These are phyloP conservation scores for Verticillium isaacii DNA, from an alignment of 2,329 filamentous ascomycete genomes.

Conservation along the genomic window DNA sequence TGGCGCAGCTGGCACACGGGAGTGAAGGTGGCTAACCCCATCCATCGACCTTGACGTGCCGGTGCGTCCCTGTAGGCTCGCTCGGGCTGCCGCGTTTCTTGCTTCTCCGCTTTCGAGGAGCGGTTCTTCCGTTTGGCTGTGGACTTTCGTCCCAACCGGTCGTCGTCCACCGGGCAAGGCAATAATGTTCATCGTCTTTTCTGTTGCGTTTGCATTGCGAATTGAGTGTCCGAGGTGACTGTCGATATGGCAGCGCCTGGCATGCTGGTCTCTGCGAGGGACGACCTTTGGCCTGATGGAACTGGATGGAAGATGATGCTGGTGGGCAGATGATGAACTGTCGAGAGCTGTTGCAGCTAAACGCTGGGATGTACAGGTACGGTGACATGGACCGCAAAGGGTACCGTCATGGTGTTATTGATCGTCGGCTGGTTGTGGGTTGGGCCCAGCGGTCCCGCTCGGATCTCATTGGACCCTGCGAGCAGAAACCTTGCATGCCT, in stretches of 20 bases:
- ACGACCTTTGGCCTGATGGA: background rate
- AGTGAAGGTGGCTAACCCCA: background rate
- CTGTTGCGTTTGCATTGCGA: background rate
- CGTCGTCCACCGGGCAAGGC: background rate
- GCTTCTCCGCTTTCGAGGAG: background rate
- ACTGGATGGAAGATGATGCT: background rate
- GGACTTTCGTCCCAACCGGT: background rate
- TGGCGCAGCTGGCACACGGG: background rate
- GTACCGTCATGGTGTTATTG: background rate
- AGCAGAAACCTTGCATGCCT: background rate
- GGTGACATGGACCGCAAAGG: background rate
- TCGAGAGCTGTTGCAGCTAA: background rate
- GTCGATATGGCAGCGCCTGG: background rate
- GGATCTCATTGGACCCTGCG: background rate
- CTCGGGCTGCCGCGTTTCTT: background rate
- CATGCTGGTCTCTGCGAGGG: background rate
- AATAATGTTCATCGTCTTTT: background rate
- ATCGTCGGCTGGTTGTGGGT: background rate
- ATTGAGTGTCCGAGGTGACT: background rate
- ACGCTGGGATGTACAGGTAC: background rate
- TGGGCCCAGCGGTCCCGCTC: background rate
- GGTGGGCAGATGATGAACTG: background rate
- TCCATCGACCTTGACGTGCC: background rate
- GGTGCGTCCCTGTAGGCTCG: background rate
- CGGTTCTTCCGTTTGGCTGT: background rate